A percentile compares a stretch with the other conserved stretches of the same genome.
Conservation (phyloP, 2,329 filamentous ascomycete species). For the Gnomoniopsis sp. region DNA sequence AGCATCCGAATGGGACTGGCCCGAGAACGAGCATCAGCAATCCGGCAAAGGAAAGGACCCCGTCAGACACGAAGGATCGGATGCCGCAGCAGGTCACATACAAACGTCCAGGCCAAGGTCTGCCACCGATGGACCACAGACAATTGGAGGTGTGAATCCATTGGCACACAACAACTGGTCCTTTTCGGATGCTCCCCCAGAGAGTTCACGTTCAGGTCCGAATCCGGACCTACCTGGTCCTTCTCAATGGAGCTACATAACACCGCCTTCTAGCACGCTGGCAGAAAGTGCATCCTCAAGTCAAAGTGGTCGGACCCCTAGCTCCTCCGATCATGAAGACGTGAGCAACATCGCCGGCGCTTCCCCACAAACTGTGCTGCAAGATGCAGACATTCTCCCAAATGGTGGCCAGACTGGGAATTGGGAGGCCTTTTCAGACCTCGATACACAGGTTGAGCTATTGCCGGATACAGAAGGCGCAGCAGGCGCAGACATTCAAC, state of each 20-base stretch:
- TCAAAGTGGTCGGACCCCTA: conserved; percentile 10
- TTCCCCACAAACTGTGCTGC: not conserved
- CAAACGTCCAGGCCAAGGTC: conserved; percentile 43
- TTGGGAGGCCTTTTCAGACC: conserved; percentile 14
- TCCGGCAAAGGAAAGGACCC: conserved; percentile 14
- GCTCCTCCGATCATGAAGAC: conserved; percentile 12
- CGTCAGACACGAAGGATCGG: not conserved
- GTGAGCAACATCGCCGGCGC: not conserved
- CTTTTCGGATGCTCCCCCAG: conserved; percentile 36
- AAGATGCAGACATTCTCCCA: not conserved
- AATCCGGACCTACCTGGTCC: not conserved
- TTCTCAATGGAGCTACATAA: conserved; percentile 9
- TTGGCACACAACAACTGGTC: conserved; percentile 61
- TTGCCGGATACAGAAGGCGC: conserved; percentile 1
- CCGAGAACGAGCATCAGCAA: not conserved
- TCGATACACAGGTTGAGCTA: conserved; percentile 5
- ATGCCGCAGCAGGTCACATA: conserved; percentile 13
- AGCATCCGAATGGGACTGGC: conserved; percentile 18
- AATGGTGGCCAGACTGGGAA: not conserved
- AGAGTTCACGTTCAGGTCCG: not conserved
- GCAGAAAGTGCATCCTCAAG: conserved; percentile 18
- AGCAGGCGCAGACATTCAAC: conserved; percentile 6
- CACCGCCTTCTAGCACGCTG: conserved; percentile 17
- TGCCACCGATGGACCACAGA: conserved; percentile 53
- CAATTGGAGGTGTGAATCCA: conserved; percentile 42